These are phyloP conservation scores for Parafenestella ontariensis DNA, from an alignment of 2,329 filamentous ascomycete genomes.

Conservation along the genomic window DNA sequence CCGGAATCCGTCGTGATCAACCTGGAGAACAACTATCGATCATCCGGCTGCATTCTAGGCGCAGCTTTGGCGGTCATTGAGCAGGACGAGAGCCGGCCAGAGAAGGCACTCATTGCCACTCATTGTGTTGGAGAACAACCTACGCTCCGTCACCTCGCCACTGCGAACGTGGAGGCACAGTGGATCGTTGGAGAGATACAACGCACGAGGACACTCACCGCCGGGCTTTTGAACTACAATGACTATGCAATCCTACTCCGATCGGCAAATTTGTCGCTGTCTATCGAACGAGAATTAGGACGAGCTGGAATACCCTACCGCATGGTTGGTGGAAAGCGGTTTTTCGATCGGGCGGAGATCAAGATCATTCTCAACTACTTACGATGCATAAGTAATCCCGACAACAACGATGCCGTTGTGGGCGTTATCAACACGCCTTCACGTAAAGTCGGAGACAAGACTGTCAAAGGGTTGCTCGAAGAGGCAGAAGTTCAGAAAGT, in stretches of 20 bases:
- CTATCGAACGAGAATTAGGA: constrained; percentile 84
- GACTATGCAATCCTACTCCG: constrained; percentile 90
- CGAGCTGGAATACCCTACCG: constrained; percentile 84
- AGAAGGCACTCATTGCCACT: constrained; percentile 80
- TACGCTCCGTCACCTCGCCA: constrained; percentile 77
- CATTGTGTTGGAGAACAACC: constrained; percentile 81
- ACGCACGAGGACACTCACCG: constrained; percentile 73
- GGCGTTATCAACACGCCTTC: constrained; percentile 85
- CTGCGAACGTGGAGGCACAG: constrained; percentile 74
- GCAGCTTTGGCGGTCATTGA: constrained; percentile 87
- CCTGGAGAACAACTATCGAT: constrained; percentile 93
- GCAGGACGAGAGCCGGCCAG: constrained; percentile 81
- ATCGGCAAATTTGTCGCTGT: constrained; percentile 79
- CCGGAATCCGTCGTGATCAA: constrained; percentile 81
- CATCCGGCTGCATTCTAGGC: constrained; percentile 81
- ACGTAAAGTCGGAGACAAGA: constrained; percentile 80
- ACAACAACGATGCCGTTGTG: constrained; percentile 84
- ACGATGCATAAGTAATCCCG: constrained; percentile 80
- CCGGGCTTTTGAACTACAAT: constrained; percentile 72
- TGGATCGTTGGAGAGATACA: constrained; percentile 90
- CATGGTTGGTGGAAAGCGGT: constrained; percentile 90
- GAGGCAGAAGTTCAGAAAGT: constrained; percentile 75
- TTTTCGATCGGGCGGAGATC: constrained; percentile 91
- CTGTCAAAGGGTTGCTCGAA: constrained; percentile 74
- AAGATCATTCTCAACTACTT: constrained; percentile 89